These are phyloP conservation scores for Lenzites betulinus DNA, from an alignment of 768 basidiomycete genomes.

Conservation along the genomic window DNA sequence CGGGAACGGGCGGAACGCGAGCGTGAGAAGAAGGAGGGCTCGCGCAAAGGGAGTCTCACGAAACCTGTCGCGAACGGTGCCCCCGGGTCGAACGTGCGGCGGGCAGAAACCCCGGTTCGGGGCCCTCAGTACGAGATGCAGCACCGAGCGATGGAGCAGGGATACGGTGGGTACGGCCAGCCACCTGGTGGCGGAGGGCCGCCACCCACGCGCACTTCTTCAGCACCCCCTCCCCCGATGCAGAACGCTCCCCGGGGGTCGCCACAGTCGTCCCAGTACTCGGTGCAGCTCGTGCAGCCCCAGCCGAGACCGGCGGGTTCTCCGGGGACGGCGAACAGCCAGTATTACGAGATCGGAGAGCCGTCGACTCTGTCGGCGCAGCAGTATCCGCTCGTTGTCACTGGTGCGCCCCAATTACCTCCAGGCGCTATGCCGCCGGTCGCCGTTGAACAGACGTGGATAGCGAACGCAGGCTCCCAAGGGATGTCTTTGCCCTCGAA, in stretches of 20 bases:
- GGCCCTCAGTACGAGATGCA: constrained; percentile 95
- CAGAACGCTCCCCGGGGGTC: constrained; percentile 12
- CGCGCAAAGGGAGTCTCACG: constrained; percentile 59
- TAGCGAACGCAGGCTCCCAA: constrained; percentile 37
- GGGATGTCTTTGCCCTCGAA: too few species aligned
- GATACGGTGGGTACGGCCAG: constrained; percentile 50
- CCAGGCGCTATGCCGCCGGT: constrained; percentile 66
- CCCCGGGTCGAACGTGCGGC: constrained; percentile 49
- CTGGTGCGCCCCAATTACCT: constrained; percentile 47
- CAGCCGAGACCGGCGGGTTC: constrained; percentile 36
- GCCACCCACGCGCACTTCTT: constrained; percentile 20
- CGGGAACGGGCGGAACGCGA: constrained; percentile 38
- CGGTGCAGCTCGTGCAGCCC: constrained; percentile 29
- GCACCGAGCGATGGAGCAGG: constrained; percentile 89
- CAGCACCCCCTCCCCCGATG: constrained; percentile 28
- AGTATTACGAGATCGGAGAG: constrained; percentile 38
- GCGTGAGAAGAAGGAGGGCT: constrained; percentile 45
- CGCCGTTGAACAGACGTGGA: constrained; percentile 34
- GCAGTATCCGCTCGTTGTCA: constrained; percentile 28
- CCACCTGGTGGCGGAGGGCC: constrained; percentile 11
- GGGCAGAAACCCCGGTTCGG: constrained; percentile 85
- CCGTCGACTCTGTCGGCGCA: constrained; percentile 32
- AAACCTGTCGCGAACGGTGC: constrained; percentile 55
- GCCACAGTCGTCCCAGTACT: constrained; percentile 21
- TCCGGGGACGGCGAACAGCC: constrained; percentile 18